Evolutionary conservation across 2,329 filamentous ascomycete species (phyloP), one percentile per base, ranked within the genome.

Genomic region (Scedosporium apiospermum): DNA sequence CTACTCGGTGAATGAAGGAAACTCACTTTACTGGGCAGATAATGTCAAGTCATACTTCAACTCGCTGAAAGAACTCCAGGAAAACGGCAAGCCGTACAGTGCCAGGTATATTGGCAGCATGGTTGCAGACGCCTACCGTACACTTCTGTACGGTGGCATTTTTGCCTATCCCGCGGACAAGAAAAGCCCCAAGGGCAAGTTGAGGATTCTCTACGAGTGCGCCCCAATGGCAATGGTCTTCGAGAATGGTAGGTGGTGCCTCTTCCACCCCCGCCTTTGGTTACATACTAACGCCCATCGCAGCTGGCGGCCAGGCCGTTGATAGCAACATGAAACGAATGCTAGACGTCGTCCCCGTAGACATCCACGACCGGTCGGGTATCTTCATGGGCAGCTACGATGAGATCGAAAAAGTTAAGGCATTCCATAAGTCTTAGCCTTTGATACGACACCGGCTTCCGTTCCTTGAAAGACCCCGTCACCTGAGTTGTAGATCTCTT

Each of bases 201-300:
- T 99, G 68, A 85, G 95, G 67, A 99, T 99, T 68, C 75, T 99
- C 70, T 99, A 99, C 78, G 95, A 99, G 80, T 99, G 95, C 74
- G 95, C 95, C 14, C 95, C 95, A 46, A 99, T 99, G 95, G 95
- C 95, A 26, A 90, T 98, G 88, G 85, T 99, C 6, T 98, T 99
- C 75, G 95, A 99, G 78, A 97, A 99, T 77, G 95, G 90, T 93
- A 76, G 78, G 88, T 80, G 6, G 16, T 16, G 18, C 63, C 14
- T 16, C 38, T 60, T 4, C 34, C 4, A 1, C 16, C 14, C n/a
- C 16, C 6, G n/a, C 1, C n/a, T 21, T 51, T 26, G n/a, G 4
- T 30, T 21, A 5, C 38, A 27, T 21, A 27, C 12, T 34, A 12
- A 18, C 49, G 60, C 55, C 12, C 55, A 70, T 61, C 71, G 49